Base-by-base conservation (phyloP, 805 yeast species). In the Candida railenensis region DNA sequence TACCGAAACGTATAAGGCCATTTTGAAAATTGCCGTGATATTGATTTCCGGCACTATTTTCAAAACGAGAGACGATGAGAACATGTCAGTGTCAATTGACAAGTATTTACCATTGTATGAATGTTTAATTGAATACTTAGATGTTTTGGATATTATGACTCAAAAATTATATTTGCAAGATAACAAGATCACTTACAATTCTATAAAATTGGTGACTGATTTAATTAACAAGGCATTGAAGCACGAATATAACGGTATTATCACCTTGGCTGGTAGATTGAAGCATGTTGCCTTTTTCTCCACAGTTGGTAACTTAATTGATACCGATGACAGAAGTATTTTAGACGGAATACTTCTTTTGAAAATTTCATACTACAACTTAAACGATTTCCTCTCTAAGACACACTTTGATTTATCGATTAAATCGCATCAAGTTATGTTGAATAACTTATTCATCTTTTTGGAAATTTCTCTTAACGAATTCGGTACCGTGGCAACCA, bases 241-340 rank as follows among this genome's bases (percentile, higher is more conserved):
- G 43, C 66, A 70, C 47, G 58, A 68, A 38, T 72, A 73, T 49
- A 69, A 69, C 46, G 69, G 73, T 3, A 62, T 78, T 41, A 67
- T 78, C 25, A 66, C 74, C 9, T 63, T 77, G 39, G 66, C 76
- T 4, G 74, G 74, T 22, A 68, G 76, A 50, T 66, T 81, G 48
- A 75, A 75, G 53, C 74, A 69, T 49, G 73, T 71, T 8, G 73
- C 73, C 16, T 76, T 78, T 51, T 73, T 76, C 51, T 61, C 73
- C 22, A 68, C 75, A 22, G 55, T 77, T 22, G 75, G 71, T 5
- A 69, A 64, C 38, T 53, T 74, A 48, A 57, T 67, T 11, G 75
- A 71, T 45, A 68, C 73, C 12, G 66, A 67, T 8, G 76, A 72
- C 51, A 53, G 58, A 33, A 37, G 55, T 19, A 62, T 69, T 37